Evolutionary conservation across 495 filamentous ascomycete genomes (phyloP).

Genomic region (Viridothelium virens): DNA sequence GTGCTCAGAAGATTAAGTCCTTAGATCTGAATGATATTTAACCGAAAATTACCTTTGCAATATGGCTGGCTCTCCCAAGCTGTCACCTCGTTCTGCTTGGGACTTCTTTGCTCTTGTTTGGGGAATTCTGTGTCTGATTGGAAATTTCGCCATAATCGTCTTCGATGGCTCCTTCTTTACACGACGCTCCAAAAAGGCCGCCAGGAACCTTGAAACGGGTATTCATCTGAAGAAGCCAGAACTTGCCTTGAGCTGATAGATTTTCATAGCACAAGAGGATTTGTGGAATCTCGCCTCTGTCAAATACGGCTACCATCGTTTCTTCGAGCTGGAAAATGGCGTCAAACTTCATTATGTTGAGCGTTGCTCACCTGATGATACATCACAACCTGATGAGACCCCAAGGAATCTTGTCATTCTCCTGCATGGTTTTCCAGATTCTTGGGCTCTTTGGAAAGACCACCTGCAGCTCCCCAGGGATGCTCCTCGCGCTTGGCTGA

Average conservation of each 20-base stretch:
- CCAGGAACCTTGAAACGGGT: background rate
- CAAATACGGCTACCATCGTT: conserved; percentile 14
- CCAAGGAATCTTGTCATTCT: conserved; percentile 44
- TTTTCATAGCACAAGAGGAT: background rate
- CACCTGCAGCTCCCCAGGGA: conserved; percentile 33
- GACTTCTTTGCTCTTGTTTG: background rate
- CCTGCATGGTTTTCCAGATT: conserved; percentile 54
- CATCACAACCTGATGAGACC: conserved; percentile 12
- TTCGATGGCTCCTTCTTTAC: background rate
- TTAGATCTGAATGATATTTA: too few species aligned
- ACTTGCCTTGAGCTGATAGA: background rate
- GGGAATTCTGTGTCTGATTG: background rate
- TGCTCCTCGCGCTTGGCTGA: conserved; percentile 34
- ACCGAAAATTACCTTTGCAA: background rate
- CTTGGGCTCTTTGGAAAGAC: conserved; percentile 45
- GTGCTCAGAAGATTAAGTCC: too few species aligned
- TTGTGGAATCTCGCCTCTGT: background rate
- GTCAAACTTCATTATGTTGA: conserved; percentile 48
- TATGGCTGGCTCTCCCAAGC: too few species aligned
- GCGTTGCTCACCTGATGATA: conserved; percentile 44
- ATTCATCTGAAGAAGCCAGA: background rate
- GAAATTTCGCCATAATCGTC: background rate
- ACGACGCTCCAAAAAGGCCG: background rate
- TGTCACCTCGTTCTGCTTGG: background rate
- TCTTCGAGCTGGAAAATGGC: conserved; percentile 42